Base-by-base conservation (phyloP, 352 stramenopile genomes). In the Blastocystis sp. region DNA sequence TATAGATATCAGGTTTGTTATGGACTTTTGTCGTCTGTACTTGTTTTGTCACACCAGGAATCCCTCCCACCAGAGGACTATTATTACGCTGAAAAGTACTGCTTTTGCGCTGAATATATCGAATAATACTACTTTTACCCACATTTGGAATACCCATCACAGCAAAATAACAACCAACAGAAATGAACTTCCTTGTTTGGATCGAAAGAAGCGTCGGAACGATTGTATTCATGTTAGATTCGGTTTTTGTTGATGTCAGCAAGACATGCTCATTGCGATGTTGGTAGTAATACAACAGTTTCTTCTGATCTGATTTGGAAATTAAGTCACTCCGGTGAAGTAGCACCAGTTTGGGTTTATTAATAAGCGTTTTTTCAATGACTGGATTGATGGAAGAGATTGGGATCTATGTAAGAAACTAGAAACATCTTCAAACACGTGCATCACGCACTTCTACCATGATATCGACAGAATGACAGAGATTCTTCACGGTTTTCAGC, bases 61-160 rank as follows among this genome's bases (percentile, higher is more conserved):
- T 94, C 0, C 92, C 91, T 1, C 92, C 93, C 1, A 95, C 92
- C 24, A 91, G 90, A 3, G 92, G 92, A 88, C 92, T 92, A 66
- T 93, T 93, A 78, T 93, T 61, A 75, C 51, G 46, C 29, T 58
- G 7, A 3, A 77, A 77, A 59, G 27, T n/a, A 16, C 24, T 43
- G 29, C 21, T 49, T 35, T 39, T 67, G n/a, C 80, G 69, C 24
- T 85, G 67, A 21, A 88, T 88, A 27, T 37, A 59, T 14, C 65
- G n/a, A 35, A 95, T 95, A 35, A 95, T 92, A 4, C 92, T 95
- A 29, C 91, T 94, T 85, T 95, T 95, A 73, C 93, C 93, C n/a
- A 95, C 93, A 87, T 95, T 95, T 16, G 93, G 93, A 74, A 95
- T 94, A 11, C 93, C 93, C 3, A 94, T 90, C 32, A 95, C 92